phyloP scores from a whole-genome alignment of 2,329 filamentous ascomycete genomes.

The Colletotrichum lindemuthianum region DNA sequence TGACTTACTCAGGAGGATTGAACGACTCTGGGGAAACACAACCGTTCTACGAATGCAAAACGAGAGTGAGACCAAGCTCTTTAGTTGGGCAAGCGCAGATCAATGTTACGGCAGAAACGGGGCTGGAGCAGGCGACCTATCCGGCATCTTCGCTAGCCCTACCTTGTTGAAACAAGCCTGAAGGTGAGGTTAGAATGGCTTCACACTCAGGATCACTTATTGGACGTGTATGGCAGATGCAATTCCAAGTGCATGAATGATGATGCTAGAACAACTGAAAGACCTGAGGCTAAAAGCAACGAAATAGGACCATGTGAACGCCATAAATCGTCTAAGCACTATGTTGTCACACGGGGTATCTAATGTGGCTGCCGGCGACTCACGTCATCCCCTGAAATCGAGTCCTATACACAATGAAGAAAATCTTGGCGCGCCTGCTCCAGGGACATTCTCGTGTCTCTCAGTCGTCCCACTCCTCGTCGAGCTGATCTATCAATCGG shows the following conservation, averaged over 20 bases:
- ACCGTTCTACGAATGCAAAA: too few species aligned
- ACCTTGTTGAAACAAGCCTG: too few species aligned
- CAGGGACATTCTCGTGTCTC: neutral
- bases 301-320: neutral
- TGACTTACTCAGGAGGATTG: too few species aligned
- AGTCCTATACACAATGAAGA: constrained; percentile 10
- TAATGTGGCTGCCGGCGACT: constrained; percentile 32
- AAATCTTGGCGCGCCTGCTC: neutral
- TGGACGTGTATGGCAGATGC: too few species aligned
- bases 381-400: constrained; percentile 17
- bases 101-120: too few species aligned
- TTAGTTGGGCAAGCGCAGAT: too few species aligned
- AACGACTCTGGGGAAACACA: too few species aligned
- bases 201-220: too few species aligned
- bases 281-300: neutral
- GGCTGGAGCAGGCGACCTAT: too few species aligned
- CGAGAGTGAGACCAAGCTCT: too few species aligned
- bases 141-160: too few species aligned
- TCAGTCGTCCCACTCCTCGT: constrained; percentile 95
- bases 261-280: neutral
- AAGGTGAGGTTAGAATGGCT: too few species aligned
- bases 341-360: constrained; percentile 31
- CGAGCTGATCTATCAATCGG: constrained; percentile 91
- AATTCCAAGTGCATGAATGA: neutral
- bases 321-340: constrained; percentile 31